Base-by-base conservation (phyloP, 495 filamentous ascomycete genomes). In the Gamarada debralockiae region DNA sequence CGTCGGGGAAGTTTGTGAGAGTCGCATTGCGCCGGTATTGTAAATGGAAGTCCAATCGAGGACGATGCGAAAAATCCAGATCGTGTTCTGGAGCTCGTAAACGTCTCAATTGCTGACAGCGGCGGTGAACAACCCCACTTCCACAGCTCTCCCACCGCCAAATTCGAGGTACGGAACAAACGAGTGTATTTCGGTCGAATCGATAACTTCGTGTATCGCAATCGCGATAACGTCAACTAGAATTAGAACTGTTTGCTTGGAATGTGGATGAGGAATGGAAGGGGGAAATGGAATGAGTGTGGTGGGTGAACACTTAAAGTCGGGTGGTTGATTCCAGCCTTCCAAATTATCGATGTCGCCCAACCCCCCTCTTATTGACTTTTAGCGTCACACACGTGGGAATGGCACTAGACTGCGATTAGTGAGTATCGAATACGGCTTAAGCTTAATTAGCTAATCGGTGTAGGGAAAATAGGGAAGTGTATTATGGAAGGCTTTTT, bases 211-310 rank as follows among this genome's bases (percentile, higher is more conserved):
- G 27, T 29, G 27, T 29, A 29, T 29, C 27, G 27, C 10, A 29
- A 29, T 10, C 27, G 10, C 27, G 27, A 29, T 29, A 29, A 29
- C 27, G 27, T 29, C 10, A 24, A 37, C 48, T 48, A 49, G 23
- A 48, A 43, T 47, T 29, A 57, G 48, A 57, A 48, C 17, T n/a
- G 3, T 17, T 45, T 12, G 12, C 23, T 18, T 37, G 14, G 43
- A 38, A 42, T 47, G 23, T 52, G 29, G 22, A 40, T 59, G 52
- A 51, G 48, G 47, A 59, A 52, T 52, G 40, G 57, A 38, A n/a
- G 17, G 37, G 47, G 52, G 39, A 53, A 17, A 21, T 9, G 18
- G 39, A 39, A 29, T 17, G 40, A 13, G 24, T 24, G 25, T 10
- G n/a, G 20, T 48, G 37, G 47, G 36, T 21, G 18, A 29, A 39